Base-by-base conservation (phyloP, 2,329 filamentous ascomycete species). In the Hymenoscyphus fructigenus region DNA sequence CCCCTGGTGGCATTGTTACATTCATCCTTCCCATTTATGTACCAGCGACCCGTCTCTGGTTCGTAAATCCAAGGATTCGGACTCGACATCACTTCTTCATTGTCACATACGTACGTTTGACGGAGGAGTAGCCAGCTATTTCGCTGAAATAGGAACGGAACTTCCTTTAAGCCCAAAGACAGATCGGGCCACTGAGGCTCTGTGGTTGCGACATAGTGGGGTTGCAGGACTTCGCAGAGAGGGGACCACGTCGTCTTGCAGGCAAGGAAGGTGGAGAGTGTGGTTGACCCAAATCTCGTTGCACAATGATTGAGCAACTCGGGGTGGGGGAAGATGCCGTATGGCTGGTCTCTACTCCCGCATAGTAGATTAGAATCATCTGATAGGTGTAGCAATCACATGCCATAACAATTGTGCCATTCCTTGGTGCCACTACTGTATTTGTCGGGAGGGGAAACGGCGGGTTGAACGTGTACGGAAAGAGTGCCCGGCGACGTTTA, bases 21-120 rank as follows among this genome's bases (percentile, higher is more conserved):
- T 62, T 57, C 56, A 15, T 67, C 60, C 53, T 50, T 58, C 57
- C 29, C 59, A 32, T 67, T 67, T 20, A 67, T 55, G 55, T 67
- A 67, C 56, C 60, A 67, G 20, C 65, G 50, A 41, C 60, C 60
- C 7, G 65, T 67, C 20, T 56, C 59, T 57, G 56, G 36, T 57
- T 67, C 65, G 26, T 38, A 12, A 20, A 64, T 36, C 61, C 57
- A 62, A 47, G 38, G 34, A 57, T 44, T 29, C 50, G 44, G 17
- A 38, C 59, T 66, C 55, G 56, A 61, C 62, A 64, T 64, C 47
- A 38, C 56, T 29, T 23, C 34, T 26, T 50, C 61, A 59, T 63
- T 28, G 38, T 59, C 38, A 55, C 57, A 20, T 60, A 29, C 44
- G 57, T 60, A 29, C 44, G 57, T 50, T 17, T 56, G 58, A 36